Evolutionary conservation across 805 yeast species (phyloP), one percentile per base, ranked within the genome.

Genomic region (Maudiozyma barnettii): DNA sequence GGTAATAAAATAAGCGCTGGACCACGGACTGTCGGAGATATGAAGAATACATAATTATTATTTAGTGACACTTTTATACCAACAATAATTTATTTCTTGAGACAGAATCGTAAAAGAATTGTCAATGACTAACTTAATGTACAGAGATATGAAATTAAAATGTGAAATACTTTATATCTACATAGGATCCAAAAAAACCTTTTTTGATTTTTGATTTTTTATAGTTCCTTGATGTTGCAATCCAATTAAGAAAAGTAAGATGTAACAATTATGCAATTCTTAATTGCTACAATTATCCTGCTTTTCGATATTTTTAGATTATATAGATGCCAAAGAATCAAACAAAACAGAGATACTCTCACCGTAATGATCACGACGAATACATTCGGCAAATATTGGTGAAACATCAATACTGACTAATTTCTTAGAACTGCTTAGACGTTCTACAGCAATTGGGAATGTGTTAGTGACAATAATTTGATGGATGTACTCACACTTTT

Each of bases 351-450:
- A 86, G 52, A 91, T 90, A 58, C 95, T 84, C 72, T 91, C 98
- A 65, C 99, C 99, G 59, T 91, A 90, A 67, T 93, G 99, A 64
- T 93, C 96, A 72, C 99, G 84, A 71, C 99, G 82, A 51, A 93
- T 91, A 68, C 98, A 93, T 72, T 93, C 99, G 33, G 98, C 98
- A 62, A 93, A 85, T 46, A 93, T 89, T 18, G 95, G 84, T 51
- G 96, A 84, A 44, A 93, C 95, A 61, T 93, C 99, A 58, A 93
- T 89, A 44, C 88, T 84, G 14, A 80, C 81, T 57, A 93, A 74
- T 67, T 93, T 93, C 49, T 78, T 71, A 52, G 82, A 74, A 44
- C 72, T 74, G 45, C 71, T 73, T 30, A 76, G 67, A 55, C 77
- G 73, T 49, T 78, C 83, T 54, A 76, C 76, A 18, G 82, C 71